A percentile compares a stretch with the other conserved stretches of the same genome.
Conservation (phyloP, 2,329 filamentous ascomycete genomes). For the Pleomassaria siparia region DNA sequence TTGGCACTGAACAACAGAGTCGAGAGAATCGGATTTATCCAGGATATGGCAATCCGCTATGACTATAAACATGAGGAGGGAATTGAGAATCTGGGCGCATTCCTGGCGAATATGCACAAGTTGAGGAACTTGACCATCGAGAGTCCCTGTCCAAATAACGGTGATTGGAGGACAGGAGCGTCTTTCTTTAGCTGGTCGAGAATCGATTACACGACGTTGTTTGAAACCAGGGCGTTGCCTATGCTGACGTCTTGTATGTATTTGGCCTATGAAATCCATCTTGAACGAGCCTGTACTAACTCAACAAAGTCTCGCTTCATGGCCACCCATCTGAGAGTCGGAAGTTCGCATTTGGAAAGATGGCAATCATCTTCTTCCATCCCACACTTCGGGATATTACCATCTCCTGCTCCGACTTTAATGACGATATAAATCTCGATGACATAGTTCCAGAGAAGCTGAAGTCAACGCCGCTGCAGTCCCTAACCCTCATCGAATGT, state of each 20-base stretch:
- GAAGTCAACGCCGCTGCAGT: slow-evolving; percentile 32
- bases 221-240: slow-evolving; percentile 26
- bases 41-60: slow-evolving; percentile 35
- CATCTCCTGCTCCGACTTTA: slow-evolving; percentile 38
- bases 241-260: slow-evolving; percentile 36
- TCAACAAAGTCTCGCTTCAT: slow-evolving; percentile 33
- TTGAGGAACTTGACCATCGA: slow-evolving; percentile 36
- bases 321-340: slow-evolving; percentile 29
- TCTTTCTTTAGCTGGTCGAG: slow-evolving; percentile 32
- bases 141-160: slow-evolving; percentile 40
- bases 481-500: slow-evolving; percentile 39
- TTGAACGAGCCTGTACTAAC: slow-evolving; percentile 11
- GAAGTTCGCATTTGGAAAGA: slow-evolving; percentile 29
- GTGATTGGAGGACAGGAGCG: slow-evolving; percentile 24
- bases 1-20: slow-evolving; percentile 26
- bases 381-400: slow-evolving; percentile 34
- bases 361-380: slow-evolving; percentile 34
- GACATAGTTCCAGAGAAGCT: slow-evolving; percentile 18
- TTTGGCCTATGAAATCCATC: too few relatives aligned
- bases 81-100: slow-evolving; percentile 33
- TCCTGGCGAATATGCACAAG: slow-evolving; percentile 28
- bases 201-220: slow-evolving; percentile 35
- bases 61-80: slow-evolving; percentile 22
- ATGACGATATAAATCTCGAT: slow-evolving; percentile 13
- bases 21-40: slow-evolving; percentile 24